A percentile compares a stretch with the other conserved stretches of the same genome.
Conservation (phyloP, 768 basidiomycete genomes). For the Auricularia sp. region DNA sequence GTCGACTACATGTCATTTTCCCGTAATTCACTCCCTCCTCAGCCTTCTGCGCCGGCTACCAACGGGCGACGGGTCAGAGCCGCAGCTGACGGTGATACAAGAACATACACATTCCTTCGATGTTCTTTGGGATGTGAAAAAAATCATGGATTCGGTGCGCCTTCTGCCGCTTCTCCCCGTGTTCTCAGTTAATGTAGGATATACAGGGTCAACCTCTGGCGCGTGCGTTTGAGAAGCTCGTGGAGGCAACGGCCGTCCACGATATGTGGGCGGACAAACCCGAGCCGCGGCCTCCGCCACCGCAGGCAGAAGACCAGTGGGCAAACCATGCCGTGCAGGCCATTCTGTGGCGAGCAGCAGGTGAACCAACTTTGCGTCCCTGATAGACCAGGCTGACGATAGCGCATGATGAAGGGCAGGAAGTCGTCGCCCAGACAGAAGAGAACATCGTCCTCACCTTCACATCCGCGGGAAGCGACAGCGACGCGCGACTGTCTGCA, state of each 20-base stretch:
- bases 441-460: slow-evolving; percentile 64
- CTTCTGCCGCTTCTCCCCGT: neutral
- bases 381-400: slow-evolving; percentile 9
- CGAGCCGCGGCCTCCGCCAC: slow-evolving; percentile 39
- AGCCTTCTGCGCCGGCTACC: slow-evolving; percentile 70
- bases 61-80: slow-evolving; percentile 32
- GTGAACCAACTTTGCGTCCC: slow-evolving; percentile 26
- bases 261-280: slow-evolving; percentile 24
- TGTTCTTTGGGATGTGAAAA: slow-evolving; percentile 65
- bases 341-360: slow-evolving; percentile 59
- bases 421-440: slow-evolving; percentile 52
- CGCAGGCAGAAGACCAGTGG: slow-evolving; percentile 50
- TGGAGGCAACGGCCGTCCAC: slow-evolving; percentile 56
- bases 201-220: slow-evolving; percentile 59
- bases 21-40: slow-evolving; percentile 7
- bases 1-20: slow-evolving; percentile 6
- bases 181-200: neutral
- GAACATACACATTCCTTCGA: slow-evolving; percentile 68
- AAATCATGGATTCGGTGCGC: slow-evolving; percentile 48
- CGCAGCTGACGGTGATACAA: slow-evolving; percentile 61
- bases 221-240: slow-evolving; percentile 57
- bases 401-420: slow-evolving; percentile 41
- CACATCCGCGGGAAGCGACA: slow-evolving; percentile 44
- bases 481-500: slow-evolving; percentile 52
- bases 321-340: slow-evolving; percentile 67